Percentiles rank a stretch among this genome's conserved stretches.
Conservation (phyloP, 2,329 filamentous ascomycete species). For the Fusarium lyarnte region DNA sequence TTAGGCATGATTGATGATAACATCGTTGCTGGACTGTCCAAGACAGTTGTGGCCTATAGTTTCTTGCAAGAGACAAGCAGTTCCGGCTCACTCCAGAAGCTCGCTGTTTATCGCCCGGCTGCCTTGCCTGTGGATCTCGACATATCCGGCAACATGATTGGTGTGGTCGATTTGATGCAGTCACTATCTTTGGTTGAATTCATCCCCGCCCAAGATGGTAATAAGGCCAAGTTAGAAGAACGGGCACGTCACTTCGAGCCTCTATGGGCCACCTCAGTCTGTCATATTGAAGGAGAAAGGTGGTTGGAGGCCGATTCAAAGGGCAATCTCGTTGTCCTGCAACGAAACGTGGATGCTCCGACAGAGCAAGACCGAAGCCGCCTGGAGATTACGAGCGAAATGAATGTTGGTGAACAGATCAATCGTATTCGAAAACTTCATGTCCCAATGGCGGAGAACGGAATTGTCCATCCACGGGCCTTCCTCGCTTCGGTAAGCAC, state of each 20-base stretch:
- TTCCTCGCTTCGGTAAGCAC: slow-evolving; percentile 85
- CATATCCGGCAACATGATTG: slow-evolving; percentile 78
- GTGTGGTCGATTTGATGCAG: slow-evolving; percentile 93
- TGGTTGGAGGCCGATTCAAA: slow-evolving; percentile 88
- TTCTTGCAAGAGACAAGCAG: slow-evolving; percentile 66
- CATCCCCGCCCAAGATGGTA: slow-evolving; percentile 63
- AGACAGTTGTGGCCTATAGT: slow-evolving; percentile 75
- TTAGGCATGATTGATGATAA: slow-evolving; percentile 78
- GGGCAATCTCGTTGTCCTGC: slow-evolving; percentile 86
- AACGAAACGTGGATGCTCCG: slow-evolving; percentile 75
- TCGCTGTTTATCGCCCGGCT: slow-evolving; percentile 81
- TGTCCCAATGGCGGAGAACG: slow-evolving; percentile 70
- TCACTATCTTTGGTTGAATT: slow-evolving; percentile 84
- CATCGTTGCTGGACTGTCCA: slow-evolving; percentile 88
- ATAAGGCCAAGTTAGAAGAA: slow-evolving; percentile 74
- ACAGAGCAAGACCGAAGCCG: slow-evolving; percentile 77
- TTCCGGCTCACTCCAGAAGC: slow-evolving; percentile 70
- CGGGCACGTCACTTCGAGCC: slow-evolving; percentile 83
- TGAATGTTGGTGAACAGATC: slow-evolving; percentile 91
- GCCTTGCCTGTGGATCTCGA: slow-evolving; percentile 86
- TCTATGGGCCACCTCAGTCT: slow-evolving; percentile 82
- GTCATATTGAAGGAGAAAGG: slow-evolving; percentile 74
- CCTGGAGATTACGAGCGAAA: slow-evolving; percentile 80
- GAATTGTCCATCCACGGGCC: slow-evolving; percentile 80
- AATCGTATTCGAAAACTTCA: slow-evolving; percentile 84